phyloP scores from a whole-genome alignment of 495 filamentous ascomycete genomes.

The Articulospora tetracladia region DNA sequence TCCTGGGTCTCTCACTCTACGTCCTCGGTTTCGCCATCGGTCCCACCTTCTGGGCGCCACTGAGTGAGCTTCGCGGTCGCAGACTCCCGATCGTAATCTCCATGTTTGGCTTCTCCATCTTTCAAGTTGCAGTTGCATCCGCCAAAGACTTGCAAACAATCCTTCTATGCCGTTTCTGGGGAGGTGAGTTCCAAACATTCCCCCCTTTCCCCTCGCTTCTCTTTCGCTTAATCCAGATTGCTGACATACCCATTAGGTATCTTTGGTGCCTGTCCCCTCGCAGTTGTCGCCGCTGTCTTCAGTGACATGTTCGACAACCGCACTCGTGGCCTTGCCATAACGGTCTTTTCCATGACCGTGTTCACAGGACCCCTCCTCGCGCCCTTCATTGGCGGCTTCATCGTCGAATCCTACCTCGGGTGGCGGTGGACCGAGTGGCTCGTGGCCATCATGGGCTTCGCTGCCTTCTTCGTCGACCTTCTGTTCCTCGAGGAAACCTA shows the following conservation, averaged over 20 bases:
- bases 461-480: conserved; percentile 65
- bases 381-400: conserved; percentile 77
- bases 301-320: conserved; percentile 84
- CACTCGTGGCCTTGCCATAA: conserved; percentile 74
- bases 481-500: conserved; percentile 81
- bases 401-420: conserved; percentile 58
- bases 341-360: conserved; percentile 79
- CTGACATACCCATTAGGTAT: conserved; percentile 34
- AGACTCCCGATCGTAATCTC: conserved; percentile 64
- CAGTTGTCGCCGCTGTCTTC: conserved; percentile 84
- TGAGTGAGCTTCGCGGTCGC: conserved; percentile 76
- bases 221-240: background rate
- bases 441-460: conserved; percentile 69
- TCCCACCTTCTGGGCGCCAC: conserved; percentile 62
- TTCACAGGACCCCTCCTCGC: conserved; percentile 62
- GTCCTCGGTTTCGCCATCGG: conserved; percentile 70
- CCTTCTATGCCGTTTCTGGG: conserved; percentile 80
- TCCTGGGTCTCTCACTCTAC: conserved; percentile 65
- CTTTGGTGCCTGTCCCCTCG: conserved; percentile 71
- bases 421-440: conserved; percentile 85
- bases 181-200: conserved; percentile 45
- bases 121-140: conserved; percentile 65
- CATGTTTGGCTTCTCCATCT: conserved; percentile 78
- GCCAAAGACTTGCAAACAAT: conserved; percentile 81
- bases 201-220: background rate